Percentiles rank a stretch among this genome's conserved stretches.
Evolutionary conservation across 192 early-diverging fungal species (phyloP).

Genomic region (Coemansia sp.): DNA sequence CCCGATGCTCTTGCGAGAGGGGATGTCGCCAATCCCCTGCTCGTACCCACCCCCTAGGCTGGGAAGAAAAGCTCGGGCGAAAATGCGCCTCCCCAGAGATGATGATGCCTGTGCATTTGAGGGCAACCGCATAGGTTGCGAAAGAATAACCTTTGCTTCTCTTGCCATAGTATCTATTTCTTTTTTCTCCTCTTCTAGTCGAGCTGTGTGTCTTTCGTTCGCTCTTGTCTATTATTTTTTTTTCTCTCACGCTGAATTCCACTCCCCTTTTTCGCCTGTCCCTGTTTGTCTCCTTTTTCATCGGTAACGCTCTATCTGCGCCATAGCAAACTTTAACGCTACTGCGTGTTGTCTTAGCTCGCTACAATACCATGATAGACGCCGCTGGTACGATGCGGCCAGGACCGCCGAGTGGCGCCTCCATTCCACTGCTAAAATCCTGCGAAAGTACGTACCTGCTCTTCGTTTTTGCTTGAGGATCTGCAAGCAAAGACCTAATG

Average conservation of each 20-base stretch:
- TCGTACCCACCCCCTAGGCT: background rate
- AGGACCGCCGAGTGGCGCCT: constrained; percentile 2
- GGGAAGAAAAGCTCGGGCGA: background rate
- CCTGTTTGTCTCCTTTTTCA: too few species aligned
- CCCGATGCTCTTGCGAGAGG: background rate
- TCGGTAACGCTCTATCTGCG: background rate
- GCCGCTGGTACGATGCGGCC: constrained; percentile 8
- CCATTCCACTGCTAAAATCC: constrained; percentile 53
- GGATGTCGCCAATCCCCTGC: background rate
- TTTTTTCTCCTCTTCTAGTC: background rate
- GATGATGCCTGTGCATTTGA: background rate
- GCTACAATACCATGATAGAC: background rate
- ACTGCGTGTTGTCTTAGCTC: background rate
- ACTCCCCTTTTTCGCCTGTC: background rate
- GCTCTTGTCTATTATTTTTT: background rate
- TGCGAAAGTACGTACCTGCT: constrained; percentile 45
- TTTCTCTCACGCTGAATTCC: constrained; percentile 3
- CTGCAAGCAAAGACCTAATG: background rate
- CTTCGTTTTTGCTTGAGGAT: background rate
- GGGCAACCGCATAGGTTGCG: background rate
- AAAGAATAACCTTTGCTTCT: background rate
- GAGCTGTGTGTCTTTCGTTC: constrained; percentile 6
- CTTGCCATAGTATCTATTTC: background rate
- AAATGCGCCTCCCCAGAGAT: background rate
- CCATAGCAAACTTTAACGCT: background rate